Evolutionary conservation across 371 early-diverging fungal genomes (phyloP).

Genomic region (Nematocida sp.): DNA sequence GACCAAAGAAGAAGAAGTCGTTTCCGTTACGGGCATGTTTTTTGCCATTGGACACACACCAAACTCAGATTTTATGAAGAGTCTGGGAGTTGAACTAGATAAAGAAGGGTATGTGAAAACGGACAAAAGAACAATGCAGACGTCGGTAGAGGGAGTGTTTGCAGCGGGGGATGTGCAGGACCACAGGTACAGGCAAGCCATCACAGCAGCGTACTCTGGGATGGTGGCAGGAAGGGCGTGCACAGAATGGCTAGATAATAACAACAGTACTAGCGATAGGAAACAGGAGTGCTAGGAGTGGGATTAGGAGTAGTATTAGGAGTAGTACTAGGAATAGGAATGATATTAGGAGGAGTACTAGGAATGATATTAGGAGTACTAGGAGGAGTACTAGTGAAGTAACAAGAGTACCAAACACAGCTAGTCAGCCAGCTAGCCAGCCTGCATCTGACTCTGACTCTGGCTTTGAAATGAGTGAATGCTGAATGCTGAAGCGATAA

Average conservation of each 20-base stretch:
- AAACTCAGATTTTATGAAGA: constrained; percentile 67
- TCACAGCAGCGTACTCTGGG: constrained; percentile 68
- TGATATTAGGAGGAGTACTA: too few relatives aligned
- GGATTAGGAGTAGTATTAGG: too few relatives aligned
- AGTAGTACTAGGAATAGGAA: too few relatives aligned
- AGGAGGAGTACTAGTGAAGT: too few relatives aligned
- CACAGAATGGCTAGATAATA: neutral
- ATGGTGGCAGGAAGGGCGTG: constrained; percentile 55
- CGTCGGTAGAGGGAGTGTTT: constrained; percentile 80
- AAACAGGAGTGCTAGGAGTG: too few relatives aligned
- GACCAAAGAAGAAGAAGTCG: constrained; percentile 63
- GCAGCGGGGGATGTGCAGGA: constrained; percentile 97
- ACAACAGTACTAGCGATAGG: too few relatives aligned
- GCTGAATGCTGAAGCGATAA: constrained; percentile 45
- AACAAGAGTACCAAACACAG: too few relatives aligned
- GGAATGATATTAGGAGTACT: too few relatives aligned
- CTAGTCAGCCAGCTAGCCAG: too few relatives aligned
- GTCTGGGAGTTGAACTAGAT: constrained; percentile 67
- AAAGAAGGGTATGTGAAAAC: constrained; percentile 78
- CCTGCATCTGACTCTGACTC: too few relatives aligned
- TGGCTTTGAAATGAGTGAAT: too few relatives aligned
- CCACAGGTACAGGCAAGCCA: constrained; percentile 78
- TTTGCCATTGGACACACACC: constrained; percentile 96
- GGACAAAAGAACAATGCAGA: constrained; percentile 68
- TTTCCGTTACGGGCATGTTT: constrained; percentile 81